Conservation (phyloP, 2,329 filamentous ascomycete genomes). For the Trichothecium roseum region DNA sequence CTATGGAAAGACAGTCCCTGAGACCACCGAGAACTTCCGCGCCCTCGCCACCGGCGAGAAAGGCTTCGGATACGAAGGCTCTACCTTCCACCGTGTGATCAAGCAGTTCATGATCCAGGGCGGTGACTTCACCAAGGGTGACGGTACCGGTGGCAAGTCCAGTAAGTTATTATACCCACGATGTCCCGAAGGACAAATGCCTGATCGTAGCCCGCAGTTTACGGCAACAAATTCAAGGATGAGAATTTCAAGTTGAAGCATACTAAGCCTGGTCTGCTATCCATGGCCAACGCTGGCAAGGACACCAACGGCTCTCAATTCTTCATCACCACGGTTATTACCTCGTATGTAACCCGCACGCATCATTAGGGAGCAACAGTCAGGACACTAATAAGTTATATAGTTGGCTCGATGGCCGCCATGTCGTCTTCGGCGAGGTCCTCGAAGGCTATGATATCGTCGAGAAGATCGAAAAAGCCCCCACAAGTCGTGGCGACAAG, state of each 20-base stretch:
- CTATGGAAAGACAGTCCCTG: conserved; percentile 78
- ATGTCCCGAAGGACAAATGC: background rate
- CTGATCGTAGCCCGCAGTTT: conserved; percentile 40
- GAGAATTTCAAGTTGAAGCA: conserved; percentile 97
- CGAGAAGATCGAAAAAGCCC: conserved; percentile 64
- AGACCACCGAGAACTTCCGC: conserved; percentile 65
- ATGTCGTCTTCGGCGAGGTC: conserved; percentile 85
- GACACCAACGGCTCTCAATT: conserved; percentile 87
- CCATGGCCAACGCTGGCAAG: conserved; percentile 77
- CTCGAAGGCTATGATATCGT: conserved; percentile 77
- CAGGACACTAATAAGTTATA: conserved; percentile 6
- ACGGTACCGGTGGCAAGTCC: conserved; percentile 77
- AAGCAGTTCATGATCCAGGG: conserved; percentile 89
- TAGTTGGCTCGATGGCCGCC: conserved; percentile 72
- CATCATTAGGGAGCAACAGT: background rate
- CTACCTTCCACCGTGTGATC: conserved; percentile 82
- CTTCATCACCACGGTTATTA: conserved; percentile 80
- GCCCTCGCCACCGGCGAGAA: conserved; percentile 78
- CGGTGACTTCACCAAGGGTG: conserved; percentile 75
- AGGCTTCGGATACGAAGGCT: conserved; percentile 74
- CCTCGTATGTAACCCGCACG: conserved; percentile 42
- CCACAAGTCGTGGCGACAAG: conserved; percentile 58
- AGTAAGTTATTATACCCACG: conserved; percentile 38
- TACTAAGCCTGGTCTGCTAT: conserved; percentile 72
- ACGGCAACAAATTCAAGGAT: conserved; percentile 72